A percentile compares a stretch with the other conserved stretches of the same genome.
These are phyloP conservation scores for Botrytis byssoidea DNA, from an alignment of 2,329 filamentous ascomycete species.

Conservation along the genomic window DNA sequence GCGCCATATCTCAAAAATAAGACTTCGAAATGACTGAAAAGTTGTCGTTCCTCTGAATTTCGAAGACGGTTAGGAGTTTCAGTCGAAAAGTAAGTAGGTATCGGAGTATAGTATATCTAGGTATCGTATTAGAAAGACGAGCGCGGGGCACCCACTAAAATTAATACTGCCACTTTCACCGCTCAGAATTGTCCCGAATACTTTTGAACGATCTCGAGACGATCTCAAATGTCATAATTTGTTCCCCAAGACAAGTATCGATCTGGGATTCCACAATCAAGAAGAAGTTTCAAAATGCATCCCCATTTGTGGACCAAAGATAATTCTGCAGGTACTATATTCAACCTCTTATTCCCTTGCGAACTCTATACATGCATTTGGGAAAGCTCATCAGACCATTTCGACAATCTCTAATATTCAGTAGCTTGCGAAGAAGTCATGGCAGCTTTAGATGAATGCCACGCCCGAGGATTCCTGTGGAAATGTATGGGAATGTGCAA, in stretches of 20 bases:
- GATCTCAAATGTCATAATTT: neutral
- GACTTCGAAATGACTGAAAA: neutral
- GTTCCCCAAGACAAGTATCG: neutral
- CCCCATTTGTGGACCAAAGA: conserved; percentile 93
- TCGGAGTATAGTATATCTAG: neutral
- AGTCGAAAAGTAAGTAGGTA: neutral
- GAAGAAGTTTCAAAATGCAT: conserved; percentile 67
- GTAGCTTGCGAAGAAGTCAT: conserved; percentile 94
- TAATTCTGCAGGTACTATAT: conserved; percentile 65
- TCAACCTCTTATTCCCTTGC: neutral
- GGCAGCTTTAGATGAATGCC: conserved; percentile 91
- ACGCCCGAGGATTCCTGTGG: conserved; percentile 86
- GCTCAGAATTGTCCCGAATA: conserved; percentile 6
- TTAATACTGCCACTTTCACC: conserved; percentile 18
- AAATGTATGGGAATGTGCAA: conserved; percentile 92
- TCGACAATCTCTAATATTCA: conserved; percentile 25
- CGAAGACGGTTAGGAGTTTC: neutral
- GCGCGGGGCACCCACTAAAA: conserved; percentile 12
- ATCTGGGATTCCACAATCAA: conserved; percentile 2
- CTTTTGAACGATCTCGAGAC: neutral
- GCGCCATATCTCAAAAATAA: conserved; percentile 30
- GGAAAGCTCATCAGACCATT: conserved; percentile 3
- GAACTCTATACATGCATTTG: neutral
- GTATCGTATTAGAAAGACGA: neutral
- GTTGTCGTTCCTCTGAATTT: neutral